Evolutionary conservation across 768 basidiomycete genomes (phyloP), one percentile per base, ranked within the genome.

Genomic region (Lepiota subincarnata): DNA sequence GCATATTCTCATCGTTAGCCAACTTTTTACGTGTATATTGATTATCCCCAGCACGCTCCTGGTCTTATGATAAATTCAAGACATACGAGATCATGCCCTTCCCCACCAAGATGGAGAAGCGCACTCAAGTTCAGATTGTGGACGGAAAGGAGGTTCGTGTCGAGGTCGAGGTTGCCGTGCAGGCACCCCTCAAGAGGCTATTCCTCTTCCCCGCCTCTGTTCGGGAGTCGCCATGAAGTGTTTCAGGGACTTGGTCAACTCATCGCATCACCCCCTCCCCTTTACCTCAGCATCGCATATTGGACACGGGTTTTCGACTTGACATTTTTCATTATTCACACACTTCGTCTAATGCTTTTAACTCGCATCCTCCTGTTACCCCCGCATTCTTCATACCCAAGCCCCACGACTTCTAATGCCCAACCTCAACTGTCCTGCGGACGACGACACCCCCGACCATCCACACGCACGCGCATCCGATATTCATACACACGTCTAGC

Each of bases 1-100:
- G 83, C 24, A 24, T 61, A 6, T 43, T 55, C 48, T 56, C 2
- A 42, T 47, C 12, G 18, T 7, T 5, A n/a, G 22, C 37, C 3
- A 13, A 2, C 12, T 18, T 40, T n/a, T n/a, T n/a, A n/a, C n/a
- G n/a, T n/a, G 37, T 35, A 22, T 42, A 31, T 56, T 61, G 18
- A 20, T 36, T 8, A n/a, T 63, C 57, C 31, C 64, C 53, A 87
- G 86, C 71, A 11, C 84, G 84, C 24, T 82, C 87, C 2, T 88
- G 85, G 86, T 87, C 86, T 1, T 89, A 88, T 61, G 86, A 87
- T 60, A 84, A 84, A 58, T 66, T 86, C 56, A 78, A 76, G 63
- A 86, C 83, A 2, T 89, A 89, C 59, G 81, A 83, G 13, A 70
- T 81, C 55, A 82, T 83, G 79, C 70, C 73, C 55, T 68, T 78